A percentile compares a stretch with the other conserved stretches of the same genome.
Evolutionary conservation across 371 early-diverging fungal species (phyloP).

Genomic region (Blastocladiella emersonii): DNA sequence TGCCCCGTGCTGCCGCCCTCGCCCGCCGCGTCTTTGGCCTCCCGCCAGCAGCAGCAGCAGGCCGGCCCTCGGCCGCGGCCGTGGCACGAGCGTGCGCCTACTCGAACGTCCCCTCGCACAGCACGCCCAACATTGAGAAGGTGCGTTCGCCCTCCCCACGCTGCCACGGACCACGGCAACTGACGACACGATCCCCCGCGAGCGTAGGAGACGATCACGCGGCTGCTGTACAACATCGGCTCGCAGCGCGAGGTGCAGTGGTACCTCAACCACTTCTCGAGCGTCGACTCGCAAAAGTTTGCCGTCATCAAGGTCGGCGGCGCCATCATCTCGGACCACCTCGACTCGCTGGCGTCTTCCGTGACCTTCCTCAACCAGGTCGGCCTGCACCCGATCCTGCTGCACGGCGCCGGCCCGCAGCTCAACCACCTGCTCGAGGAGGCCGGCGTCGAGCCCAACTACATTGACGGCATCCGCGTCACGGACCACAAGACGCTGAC

Average conservation of each 20-base stretch:
- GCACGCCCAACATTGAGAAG: neutral
- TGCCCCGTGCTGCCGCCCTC: too few relatives aligned
- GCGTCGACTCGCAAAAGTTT: slow-evolving; percentile 95
- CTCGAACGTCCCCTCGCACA: neutral
- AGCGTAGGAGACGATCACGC: slow-evolving; percentile 80
- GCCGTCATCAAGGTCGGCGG: slow-evolving; percentile 94
- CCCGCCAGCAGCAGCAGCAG: too few relatives aligned
- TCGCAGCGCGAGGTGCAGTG: slow-evolving; percentile 94
- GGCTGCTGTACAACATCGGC: slow-evolving; percentile 94
- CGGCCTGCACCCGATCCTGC: slow-evolving; percentile 91
- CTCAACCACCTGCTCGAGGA: slow-evolving; percentile 73
- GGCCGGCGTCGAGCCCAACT: slow-evolving; percentile 77
- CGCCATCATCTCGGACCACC: slow-evolving; percentile 85
- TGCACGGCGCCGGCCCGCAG: slow-evolving; percentile 96
- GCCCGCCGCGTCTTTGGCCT: too few relatives aligned
- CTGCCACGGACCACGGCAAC: neutral
- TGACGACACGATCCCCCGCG: neutral
- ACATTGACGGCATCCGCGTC: slow-evolving; percentile 90
- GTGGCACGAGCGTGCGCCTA: neutral
- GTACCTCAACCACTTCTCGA: slow-evolving; percentile 87
- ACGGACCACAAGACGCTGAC: slow-evolving; percentile 81
- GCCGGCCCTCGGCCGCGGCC: too few relatives aligned
- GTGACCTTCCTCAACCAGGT: slow-evolving; percentile 90
- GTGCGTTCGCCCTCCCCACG: neutral
- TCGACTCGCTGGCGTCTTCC: slow-evolving; percentile 84